Conservation (phyloP, 2,329 filamentous ascomycete species). For the Lecanosticta acicola region DNA sequence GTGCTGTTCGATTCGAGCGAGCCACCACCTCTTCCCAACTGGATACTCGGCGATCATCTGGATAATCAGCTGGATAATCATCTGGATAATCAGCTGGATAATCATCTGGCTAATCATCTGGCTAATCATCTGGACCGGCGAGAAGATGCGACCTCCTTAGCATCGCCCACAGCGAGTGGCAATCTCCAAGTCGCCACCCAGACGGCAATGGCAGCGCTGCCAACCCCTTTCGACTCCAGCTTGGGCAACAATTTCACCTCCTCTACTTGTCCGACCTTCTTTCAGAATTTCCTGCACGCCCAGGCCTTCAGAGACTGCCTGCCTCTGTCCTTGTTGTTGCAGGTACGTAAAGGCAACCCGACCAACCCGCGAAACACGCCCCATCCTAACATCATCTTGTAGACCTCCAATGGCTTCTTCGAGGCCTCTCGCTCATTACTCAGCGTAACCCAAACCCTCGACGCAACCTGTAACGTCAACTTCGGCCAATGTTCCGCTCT, state of each 20-base stretch:
- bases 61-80: no score
- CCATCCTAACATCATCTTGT: conserved; percentile 8
- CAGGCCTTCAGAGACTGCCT: conserved; percentile 67
- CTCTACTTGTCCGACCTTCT: conserved; percentile 58
- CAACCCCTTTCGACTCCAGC: conserved; percentile 44
- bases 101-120: no score
- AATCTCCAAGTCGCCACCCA: conserved; percentile 19
- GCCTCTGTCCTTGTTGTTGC: conserved; percentile 76
- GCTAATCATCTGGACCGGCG: conserved; percentile 22
- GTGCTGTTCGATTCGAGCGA: conserved; percentile 26
- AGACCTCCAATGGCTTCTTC: conserved; percentile 85
- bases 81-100: no score
- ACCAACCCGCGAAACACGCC: neutral
- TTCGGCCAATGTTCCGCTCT: conserved; percentile 58
- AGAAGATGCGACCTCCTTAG: conserved; percentile 16
- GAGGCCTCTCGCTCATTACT: conserved; percentile 65
- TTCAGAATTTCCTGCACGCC: conserved; percentile 61
- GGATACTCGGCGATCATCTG: no score
- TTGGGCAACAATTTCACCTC: conserved; percentile 50
- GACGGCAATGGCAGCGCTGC: conserved; percentile 27
- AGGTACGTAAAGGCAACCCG: conserved; percentile 48
- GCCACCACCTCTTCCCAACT: conserved; percentile 21
- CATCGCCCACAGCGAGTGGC: conserved; percentile 11
- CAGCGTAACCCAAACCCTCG: conserved; percentile 69
- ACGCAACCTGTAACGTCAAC: conserved; percentile 68